Conservation (phyloP, 306 rosid genomes). For the Medicago lupulina region DNA sequence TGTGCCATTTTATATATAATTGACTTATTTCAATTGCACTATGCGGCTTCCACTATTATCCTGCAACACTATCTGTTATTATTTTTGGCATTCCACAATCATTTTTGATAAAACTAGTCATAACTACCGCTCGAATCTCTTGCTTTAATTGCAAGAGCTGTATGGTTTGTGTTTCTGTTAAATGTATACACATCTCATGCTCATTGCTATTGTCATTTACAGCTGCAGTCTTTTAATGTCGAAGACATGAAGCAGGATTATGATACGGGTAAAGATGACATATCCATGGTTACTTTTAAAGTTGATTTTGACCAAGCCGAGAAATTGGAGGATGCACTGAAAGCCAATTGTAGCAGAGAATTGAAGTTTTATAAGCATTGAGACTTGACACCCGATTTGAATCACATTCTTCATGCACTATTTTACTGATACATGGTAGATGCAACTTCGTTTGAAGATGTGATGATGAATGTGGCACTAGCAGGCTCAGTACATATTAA, state of each 20-base stretch:
- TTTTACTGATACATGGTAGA: conserved; percentile 34
- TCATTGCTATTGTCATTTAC: conserved; percentile 36
- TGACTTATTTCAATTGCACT: background rate
- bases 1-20: no score
- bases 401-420: background rate
- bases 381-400: conserved; percentile 41
- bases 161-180: background rate
- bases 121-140: background rate
- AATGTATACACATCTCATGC: conserved; percentile 3
- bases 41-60: background rate
- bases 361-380: conserved; percentile 66
- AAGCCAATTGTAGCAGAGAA: conserved; percentile 76
- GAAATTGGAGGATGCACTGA: conserved; percentile 85
- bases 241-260: conserved; percentile 86
- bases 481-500: conserved; percentile 24
- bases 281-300: conserved; percentile 75
- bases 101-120: background rate
- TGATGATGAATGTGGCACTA: conserved; percentile 25
- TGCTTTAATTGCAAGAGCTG: background rate
- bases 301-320: conserved; percentile 84
- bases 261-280: conserved; percentile 84
- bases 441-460: conserved; percentile 33
- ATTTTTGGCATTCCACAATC: background rate
- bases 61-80: background rate
- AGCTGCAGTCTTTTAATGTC: conserved; percentile 76